These are phyloP conservation scores for Verticillium dahliae DNA, from an alignment of 2,329 filamentous ascomycete genomes.

Conservation along the genomic window DNA sequence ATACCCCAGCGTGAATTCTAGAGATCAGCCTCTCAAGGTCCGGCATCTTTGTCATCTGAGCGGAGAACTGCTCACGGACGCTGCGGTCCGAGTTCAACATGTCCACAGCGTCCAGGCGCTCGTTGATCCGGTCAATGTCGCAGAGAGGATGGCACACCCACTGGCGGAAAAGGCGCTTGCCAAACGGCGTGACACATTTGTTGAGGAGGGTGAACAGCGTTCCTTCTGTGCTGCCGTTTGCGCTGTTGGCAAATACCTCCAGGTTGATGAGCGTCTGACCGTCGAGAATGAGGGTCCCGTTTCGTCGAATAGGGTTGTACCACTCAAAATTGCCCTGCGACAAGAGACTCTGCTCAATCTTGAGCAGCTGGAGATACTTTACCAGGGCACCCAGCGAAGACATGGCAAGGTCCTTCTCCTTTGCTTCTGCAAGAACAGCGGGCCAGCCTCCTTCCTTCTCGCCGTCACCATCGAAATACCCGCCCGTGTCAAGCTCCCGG, in stretches of 20 bases:
- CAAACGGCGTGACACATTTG: conserved; percentile 91
- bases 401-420: conserved; percentile 76
- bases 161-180: conserved; percentile 89
- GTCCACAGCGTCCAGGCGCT: conserved; percentile 88
- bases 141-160: conserved; percentile 97
- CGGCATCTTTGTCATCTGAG: conserved; percentile 83
- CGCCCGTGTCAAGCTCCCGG: conserved; percentile 71
- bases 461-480: conserved; percentile 66
- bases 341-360: conserved; percentile 80
- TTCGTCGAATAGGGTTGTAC: conserved; percentile 87
- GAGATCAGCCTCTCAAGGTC: conserved; percentile 93
- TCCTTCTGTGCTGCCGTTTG: conserved; percentile 76
- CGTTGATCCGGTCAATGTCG: conserved; percentile 82
- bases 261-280: conserved; percentile 96
- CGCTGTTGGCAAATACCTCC: conserved; percentile 92
- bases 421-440: conserved; percentile 60
- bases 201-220: conserved; percentile 90
- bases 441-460: conserved; percentile 59
- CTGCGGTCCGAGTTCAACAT: conserved; percentile 77
- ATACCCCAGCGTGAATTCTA: conserved; percentile 86
- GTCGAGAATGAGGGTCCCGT: conserved; percentile 86
- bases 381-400: conserved; percentile 85
- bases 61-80: conserved; percentile 80
- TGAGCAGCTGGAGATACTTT: conserved; percentile 78
- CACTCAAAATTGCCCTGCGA: conserved; percentile 85